Conservation (phyloP, 352 stramenopile species). For the Globisporangium nagaii region DNA sequence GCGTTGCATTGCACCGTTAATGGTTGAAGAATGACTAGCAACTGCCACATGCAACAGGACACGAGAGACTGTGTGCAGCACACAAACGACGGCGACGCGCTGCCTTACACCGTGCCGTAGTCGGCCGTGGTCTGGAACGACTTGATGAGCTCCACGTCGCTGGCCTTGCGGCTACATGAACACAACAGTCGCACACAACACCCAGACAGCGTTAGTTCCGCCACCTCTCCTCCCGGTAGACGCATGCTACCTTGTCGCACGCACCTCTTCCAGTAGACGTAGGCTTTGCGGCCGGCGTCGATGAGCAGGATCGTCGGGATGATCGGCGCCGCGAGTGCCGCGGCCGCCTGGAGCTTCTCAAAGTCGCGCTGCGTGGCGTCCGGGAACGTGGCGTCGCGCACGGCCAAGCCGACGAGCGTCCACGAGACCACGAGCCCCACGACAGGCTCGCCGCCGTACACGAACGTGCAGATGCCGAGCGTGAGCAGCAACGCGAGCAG, state of each 20-base stretch:
- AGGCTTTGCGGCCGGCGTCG: constrained; percentile 36
- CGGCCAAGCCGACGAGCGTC: constrained; percentile 30
- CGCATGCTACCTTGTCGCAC: constrained; percentile 10
- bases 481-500: constrained; percentile 36
- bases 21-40: constrained; percentile 4
- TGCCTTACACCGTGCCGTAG: constrained; percentile 44
- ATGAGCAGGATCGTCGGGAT: constrained; percentile 41
- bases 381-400: constrained; percentile 34
- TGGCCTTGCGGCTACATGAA: constrained; percentile 11
- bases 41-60: too few relatives aligned
- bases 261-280: constrained; percentile 46
- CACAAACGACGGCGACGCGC: too few relatives aligned
- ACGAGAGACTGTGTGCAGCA: too few relatives aligned
- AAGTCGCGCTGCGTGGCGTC: constrained; percentile 34
- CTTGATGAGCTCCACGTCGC: constrained; percentile 41
- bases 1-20: constrained; percentile 1
- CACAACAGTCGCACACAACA: background rate
- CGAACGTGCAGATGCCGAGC: constrained; percentile 37
- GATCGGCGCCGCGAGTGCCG: constrained; percentile 34
- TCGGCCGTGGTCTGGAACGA: constrained; percentile 39
- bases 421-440: constrained; percentile 44
- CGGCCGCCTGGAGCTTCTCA: constrained; percentile 40
- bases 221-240: too few relatives aligned
- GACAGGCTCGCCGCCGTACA: constrained; percentile 44
- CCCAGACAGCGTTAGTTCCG: background rate